phyloP scores from a whole-genome alignment of 2,329 filamentous ascomycete species.

The Sporothrix pseudoabietina region DNA sequence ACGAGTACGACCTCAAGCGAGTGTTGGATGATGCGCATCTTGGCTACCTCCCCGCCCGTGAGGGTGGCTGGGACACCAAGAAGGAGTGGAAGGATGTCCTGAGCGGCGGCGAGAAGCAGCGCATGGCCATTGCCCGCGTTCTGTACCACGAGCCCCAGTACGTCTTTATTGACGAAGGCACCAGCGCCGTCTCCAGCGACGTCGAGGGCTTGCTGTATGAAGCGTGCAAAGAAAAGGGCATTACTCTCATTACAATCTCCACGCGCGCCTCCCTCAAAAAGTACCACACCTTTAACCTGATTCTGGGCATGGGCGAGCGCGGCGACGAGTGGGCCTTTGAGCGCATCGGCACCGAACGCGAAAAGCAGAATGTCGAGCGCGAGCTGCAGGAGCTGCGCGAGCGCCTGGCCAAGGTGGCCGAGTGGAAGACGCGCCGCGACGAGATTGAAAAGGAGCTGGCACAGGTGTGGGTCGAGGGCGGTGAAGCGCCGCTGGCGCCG shows the following conservation, averaged over 20 bases:
- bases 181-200: conserved; percentile 88
- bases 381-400: conserved; percentile 84
- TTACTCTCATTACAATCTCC: conserved; percentile 94
- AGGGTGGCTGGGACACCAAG: conserved; percentile 93
- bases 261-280: conserved; percentile 93
- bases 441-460: conserved; percentile 83
- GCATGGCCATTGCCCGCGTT: conserved; percentile 85
- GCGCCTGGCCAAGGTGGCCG: conserved; percentile 75
- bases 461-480: conserved; percentile 60
- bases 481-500: conserved; percentile 53
- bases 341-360: conserved; percentile 86
- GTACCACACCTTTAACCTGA: conserved; percentile 90
- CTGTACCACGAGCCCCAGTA: conserved; percentile 95
- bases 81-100: conserved; percentile 99
- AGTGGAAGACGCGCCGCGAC: conserved; percentile 75
- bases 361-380: conserved; percentile 91
- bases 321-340: conserved; percentile 92
- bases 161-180: conserved; percentile 93
- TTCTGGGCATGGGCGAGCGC: conserved; percentile 75
- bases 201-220: conserved; percentile 95
- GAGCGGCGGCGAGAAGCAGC: conserved; percentile 96
- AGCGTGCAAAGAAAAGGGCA: conserved; percentile 86
- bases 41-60: conserved; percentile 85
- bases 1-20: conserved; percentile 74
- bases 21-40: conserved; percentile 82